Conservation (phyloP, 2,329 filamentous ascomycete species). For the Thermoascus crustaceus region DNA sequence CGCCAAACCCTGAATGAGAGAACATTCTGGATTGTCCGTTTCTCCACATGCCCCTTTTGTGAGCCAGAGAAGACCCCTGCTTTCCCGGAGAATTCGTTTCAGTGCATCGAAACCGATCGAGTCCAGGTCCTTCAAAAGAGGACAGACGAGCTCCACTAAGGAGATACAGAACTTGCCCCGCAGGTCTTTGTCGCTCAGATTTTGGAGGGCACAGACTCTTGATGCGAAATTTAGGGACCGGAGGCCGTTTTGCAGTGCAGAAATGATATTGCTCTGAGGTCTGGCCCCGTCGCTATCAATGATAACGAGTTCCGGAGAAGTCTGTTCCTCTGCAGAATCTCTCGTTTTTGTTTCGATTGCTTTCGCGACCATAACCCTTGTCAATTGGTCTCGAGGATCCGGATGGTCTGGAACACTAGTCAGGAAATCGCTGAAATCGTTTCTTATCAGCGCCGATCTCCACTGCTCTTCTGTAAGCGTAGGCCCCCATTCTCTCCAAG, state of each 20-base stretch:
- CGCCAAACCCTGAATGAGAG: neutral
- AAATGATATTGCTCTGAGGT: no score
- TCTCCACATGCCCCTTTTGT: neutral
- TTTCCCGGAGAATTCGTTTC: neutral
- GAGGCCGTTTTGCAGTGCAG: no score
- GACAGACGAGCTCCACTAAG: neutral
- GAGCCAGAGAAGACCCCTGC: neutral
- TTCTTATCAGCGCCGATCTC: neutral
- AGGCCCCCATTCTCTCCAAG: conserved; percentile 13
- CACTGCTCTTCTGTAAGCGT: neutral
- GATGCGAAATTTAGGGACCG: no score
- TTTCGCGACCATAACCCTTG: neutral
- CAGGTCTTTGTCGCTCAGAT: no score
- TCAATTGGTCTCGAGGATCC: neutral
- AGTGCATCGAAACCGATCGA: neutral
- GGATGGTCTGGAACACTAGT: neutral
- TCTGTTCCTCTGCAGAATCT: no score
- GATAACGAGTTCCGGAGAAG: no score
- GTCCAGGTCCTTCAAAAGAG: neutral
- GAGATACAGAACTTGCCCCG: neutral
- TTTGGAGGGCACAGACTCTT: no score
- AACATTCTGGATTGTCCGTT: neutral
- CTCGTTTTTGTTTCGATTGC: neutral
- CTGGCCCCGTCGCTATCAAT: no score
- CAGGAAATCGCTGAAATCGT: neutral